A percentile compares a stretch with the other conserved stretches of the same genome.
Evolutionary conservation across 2,329 filamentous ascomycete species (phyloP).

Genomic region (Fusarium mexicanum): DNA sequence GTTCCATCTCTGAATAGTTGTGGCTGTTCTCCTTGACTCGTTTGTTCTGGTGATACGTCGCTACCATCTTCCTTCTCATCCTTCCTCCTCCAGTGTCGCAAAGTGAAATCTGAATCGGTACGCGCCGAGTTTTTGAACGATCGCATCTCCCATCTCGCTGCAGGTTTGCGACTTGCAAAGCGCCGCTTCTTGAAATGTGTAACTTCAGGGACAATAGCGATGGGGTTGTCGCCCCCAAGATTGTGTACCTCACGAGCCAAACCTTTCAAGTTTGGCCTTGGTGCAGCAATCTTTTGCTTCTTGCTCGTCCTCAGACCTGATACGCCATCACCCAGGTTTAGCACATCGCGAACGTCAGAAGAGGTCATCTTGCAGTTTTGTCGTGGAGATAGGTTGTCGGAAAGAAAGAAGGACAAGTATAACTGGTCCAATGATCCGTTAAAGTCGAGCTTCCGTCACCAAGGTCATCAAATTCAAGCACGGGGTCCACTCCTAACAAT

Average conservation of each 20-base stretch:
- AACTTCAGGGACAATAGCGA: constrained; percentile 71
- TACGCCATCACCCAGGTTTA: constrained; percentile 75
- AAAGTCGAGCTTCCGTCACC: constrained; percentile 37
- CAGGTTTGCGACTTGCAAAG: constrained; percentile 64
- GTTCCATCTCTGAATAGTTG: constrained; percentile 42
- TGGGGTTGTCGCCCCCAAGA: constrained; percentile 72
- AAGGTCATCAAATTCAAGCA: constrained; percentile 22
- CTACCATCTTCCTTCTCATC: constrained; percentile 54
- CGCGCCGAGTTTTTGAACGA: constrained; percentile 83
- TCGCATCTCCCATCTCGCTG: constrained; percentile 71
- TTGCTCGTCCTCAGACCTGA: constrained; percentile 69
- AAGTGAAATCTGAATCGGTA: constrained; percentile 69
- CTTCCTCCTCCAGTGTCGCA: constrained; percentile 85
- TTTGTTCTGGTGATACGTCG: constrained; percentile 45
- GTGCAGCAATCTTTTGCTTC: constrained; percentile 75
- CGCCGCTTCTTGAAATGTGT: constrained; percentile 68
- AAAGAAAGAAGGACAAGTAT: not conserved
- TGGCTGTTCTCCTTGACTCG: constrained; percentile 11
- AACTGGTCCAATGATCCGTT: constrained; percentile 9
- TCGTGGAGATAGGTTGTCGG: constrained; percentile 1
- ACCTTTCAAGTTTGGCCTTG: constrained; percentile 69
- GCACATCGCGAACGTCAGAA: constrained; percentile 86
- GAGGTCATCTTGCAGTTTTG: constrained; percentile 67
- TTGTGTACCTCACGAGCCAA: constrained; percentile 73
- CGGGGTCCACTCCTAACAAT: not conserved